Base-by-base conservation (phyloP, 495 filamentous ascomycete species). In the Lophiotrema nucula region DNA sequence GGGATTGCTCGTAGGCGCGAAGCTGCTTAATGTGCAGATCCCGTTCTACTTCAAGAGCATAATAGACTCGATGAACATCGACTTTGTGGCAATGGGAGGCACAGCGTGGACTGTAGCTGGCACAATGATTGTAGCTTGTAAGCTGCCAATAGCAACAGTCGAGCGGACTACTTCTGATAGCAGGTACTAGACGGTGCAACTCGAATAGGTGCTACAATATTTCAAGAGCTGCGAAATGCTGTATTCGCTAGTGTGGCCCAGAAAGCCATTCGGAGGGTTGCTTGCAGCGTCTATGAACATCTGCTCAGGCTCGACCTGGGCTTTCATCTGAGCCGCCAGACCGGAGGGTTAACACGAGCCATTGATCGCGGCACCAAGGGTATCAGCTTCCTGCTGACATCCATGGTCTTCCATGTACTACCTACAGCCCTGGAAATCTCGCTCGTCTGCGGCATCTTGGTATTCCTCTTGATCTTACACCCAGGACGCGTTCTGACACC, bases 21-120 rank as follows among this genome's bases (percentile, higher is more conserved):
- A 98, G 81, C 81, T 84, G 33, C 78, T 97, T 63, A 98, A 97
- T 72, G 95, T 98, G 5, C 90, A 98, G 74, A 87, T 98, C 35
- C 93, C 93, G 3, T 98, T 98, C 73, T 98, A 96, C 76, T 97
- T 98, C 77, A 96, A 97, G 72, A 89, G 79, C 70, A 98, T 98
- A 62, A 88, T 98, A 41, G 93, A 98, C 70, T 85, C 86, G 19
- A 95, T 98, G 89, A 98, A 98, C 69, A 80, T 98, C 59, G 93
- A 97, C 69, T 88, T 97, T 72, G 81, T 83, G 2, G 77, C 84
- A 5, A 68, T 90, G 2, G 91, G 88, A 11, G 92, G 90, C 0
- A 96, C 90, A 0, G 95, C 89, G 18, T 87, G 84, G 63, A 92
- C 90, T 3, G 86, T 92, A 1, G 93, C 91, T 12, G 93, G 93